Evolutionary conservation across 805 yeast genomes (phyloP).

Genomic region (Maudiozyma serrabonitensis): DNA sequence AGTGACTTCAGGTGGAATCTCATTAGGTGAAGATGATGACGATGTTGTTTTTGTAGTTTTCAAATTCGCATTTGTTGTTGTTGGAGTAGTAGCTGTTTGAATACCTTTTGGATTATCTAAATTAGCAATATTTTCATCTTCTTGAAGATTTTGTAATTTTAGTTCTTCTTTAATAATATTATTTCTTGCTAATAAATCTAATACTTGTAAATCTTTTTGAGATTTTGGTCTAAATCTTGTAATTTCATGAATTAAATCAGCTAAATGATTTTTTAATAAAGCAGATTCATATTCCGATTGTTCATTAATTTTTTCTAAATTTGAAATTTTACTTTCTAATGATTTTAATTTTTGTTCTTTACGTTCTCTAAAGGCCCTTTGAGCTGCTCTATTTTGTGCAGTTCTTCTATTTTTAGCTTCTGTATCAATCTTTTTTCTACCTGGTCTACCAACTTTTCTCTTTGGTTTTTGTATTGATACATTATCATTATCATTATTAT

Average conservation of each 20-base stretch:
- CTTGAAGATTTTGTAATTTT: background rate
- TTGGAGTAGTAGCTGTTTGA: background rate
- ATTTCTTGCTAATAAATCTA: slow-evolving; percentile 4
- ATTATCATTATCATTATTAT: too few relatives aligned
- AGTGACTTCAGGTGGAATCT: too few relatives aligned
- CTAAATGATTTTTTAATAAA: slow-evolving; percentile 66
- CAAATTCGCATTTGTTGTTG: background rate
- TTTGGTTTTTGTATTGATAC: slow-evolving; percentile 1
- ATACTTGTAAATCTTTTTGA: slow-evolving; percentile 14
- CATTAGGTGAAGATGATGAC: too few relatives aligned
- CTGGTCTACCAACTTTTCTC: slow-evolving; percentile 45
- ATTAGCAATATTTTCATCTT: slow-evolving; percentile 1
- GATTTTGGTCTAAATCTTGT: slow-evolving; percentile 41
- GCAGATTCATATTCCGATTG: slow-evolving; percentile 64
- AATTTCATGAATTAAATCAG: slow-evolving; percentile 62
- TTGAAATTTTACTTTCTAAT: slow-evolving; percentile 65
- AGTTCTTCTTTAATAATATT: background rate
- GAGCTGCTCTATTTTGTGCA: slow-evolving; percentile 98
- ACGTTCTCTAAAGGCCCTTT: slow-evolving; percentile 90
- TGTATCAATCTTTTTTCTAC: slow-evolving; percentile 67
- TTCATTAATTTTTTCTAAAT: slow-evolving; percentile 61
- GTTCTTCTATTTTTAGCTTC: slow-evolving; percentile 86
- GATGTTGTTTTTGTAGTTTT: background rate
- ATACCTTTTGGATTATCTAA: background rate
- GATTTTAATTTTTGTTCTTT: slow-evolving; percentile 82